Evolutionary conservation across 495 filamentous ascomycete genomes (phyloP), one percentile per base, ranked within the genome.

Genomic region (Baudoinia panamericana): DNA sequence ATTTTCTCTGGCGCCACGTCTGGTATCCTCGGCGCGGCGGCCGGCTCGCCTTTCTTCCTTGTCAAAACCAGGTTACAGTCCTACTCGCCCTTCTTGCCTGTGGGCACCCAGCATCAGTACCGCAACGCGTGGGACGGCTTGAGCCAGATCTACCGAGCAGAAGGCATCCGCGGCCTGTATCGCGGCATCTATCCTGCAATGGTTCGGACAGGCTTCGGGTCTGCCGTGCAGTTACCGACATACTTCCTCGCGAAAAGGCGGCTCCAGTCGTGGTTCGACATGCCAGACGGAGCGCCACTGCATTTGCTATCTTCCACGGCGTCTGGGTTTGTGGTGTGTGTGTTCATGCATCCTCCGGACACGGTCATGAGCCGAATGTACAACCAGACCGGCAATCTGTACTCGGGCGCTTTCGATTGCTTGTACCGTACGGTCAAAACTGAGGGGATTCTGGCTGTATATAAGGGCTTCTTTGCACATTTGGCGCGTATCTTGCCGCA

Each of bases 311-410:
- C 84, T 58, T 92, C 83, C 56, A 76, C 90, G 2, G 82, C 75
- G 3, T 93, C 84, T 48, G 90, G 90, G 5, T 92, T 99, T 50
- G 92, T 94, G 4, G 90, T 99, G 1, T 96, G 92, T 63, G 84
- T 82, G 51, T 76, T 94, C 43, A 99, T 99, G 90, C 92, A 99
- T 59, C 90, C 90, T 23, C 90, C 90, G 51, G 90, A 99, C 58
- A 96, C 92, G 7, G 84, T 99, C 63, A 99, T 99, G 90, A 86
- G 81, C 36, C 79, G 90, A 24, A 80, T 99, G 72, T 99, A 99
- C 65, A 99, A 99, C 66, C 90, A 99, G 62, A 88, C 86, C 39
- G 90, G 90, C 21, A 93, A 95, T 56, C 74, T 96, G 4, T 99
- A 99, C 65, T 77, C 71, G 47, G 80, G 85, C 39, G 83, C 86